Base-by-base conservation (phyloP, 345 rosid species). In the Eucalyptus polyanthemos region DNA sequence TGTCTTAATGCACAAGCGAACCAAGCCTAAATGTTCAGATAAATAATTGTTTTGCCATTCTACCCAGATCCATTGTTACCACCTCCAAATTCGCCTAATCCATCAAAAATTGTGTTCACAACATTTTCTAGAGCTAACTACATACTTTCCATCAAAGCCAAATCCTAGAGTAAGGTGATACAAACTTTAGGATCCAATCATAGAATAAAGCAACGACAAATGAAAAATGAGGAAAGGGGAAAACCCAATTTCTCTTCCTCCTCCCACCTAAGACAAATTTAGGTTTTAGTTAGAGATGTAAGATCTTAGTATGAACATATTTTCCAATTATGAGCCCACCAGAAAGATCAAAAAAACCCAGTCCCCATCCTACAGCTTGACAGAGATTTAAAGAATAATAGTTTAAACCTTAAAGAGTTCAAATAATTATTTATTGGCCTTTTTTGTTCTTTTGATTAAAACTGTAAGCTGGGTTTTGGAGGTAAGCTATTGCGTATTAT, bases 1-100 rank as follows among this genome's bases (percentile, higher is more conserved):
- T 87, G 95, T 92, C 45, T 97, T 95, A 22, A 95, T 93, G 95
- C 96, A 97, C 91, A 97, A 92, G 89, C 91, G 95, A 92, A 97
- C 94, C 31, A 97, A 89, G 90, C 98, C 99, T 62, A 91, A 91
- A 86, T 98, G 98, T 81, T 97, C 96, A 80, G 96, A 97, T 90
- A 97, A 90, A 92, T 95, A 97, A 88, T 92, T 96, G 86, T 93
- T 92, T 93, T 97, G 99, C 98, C 99, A 97, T 89, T 95, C 98
- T 47, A 91, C 88, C 89, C 94, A 95, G 65, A 88, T 90, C 99
- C 99, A 97, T 87, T 97, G 97, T 90, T 96, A 56, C 93, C 93
- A 88, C 95, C 93, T n/a, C 91, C 93, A 93, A 90, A 89, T 91
- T 95, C 95, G 91, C 92, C 93, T 89, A 95, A 90, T 88, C 98